Base-by-base conservation (phyloP, 306 rosid genomes). In the Glycine tomentella region DNA sequence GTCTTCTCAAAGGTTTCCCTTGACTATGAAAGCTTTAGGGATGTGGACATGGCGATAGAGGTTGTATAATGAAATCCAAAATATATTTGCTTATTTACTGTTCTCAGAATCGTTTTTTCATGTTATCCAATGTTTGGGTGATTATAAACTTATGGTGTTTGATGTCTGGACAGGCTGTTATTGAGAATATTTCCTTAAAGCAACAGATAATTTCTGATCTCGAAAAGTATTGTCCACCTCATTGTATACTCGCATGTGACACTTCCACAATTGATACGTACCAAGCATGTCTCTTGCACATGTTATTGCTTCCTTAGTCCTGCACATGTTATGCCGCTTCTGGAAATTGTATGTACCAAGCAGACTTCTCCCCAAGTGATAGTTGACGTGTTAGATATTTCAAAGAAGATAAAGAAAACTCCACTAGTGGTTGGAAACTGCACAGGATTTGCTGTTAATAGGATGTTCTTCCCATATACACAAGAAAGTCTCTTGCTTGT, bases 231-330 rank as follows among this genome's bases (percentile, higher is more conserved):
- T 95, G 99, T 82, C 93, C 92, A 11, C 88, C 89, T 77, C 94
- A 92, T 86, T 95, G 98, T 88, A 90, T 95, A 86, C 93, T 95
- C 78, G 97, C 92, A 17, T 91, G 93, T 82, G 93, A 95, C 89
- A 95, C 99, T 69, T 95, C 99, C 72, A 95, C 99, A 64, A 95
- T 95, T 77, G 99, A 95, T n/a, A n/a, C n/a, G n/a, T n/a, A n/a
- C n/a, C n/a, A n/a, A n/a, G n/a, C n/a, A n/a, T n/a, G n/a, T n/a
- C n/a, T n/a, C n/a, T n/a, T n/a, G n/a, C n/a, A n/a, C n/a, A n/a
- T n/a, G n/a, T n/a, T n/a, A n/a, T n/a, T 20, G 20, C 20, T 20
- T 20, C 20, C 20, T 20, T 20, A 20, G 20, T 20, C 20, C 20
- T 20, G 20, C 20, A 20, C 20, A 20, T 20, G 20, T 20, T 20